Conservation (phyloP, 768 basidiomycete genomes). For the Boletus rufocinnamomeus region DNA sequence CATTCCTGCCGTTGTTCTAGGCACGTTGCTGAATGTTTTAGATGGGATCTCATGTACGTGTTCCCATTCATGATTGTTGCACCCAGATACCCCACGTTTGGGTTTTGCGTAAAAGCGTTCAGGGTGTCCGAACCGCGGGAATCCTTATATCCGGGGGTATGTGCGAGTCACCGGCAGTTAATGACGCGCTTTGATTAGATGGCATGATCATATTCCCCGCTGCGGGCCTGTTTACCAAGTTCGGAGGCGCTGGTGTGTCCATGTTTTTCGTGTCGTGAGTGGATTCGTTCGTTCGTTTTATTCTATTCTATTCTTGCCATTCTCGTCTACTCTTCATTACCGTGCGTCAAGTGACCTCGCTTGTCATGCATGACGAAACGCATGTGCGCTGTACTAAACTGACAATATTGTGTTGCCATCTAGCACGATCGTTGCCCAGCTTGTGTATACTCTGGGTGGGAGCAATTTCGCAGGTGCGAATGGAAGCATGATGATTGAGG, state of each 20-base stretch:
- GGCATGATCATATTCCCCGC: slow-evolving; percentile 97
- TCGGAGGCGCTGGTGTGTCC: slow-evolving; percentile 89
- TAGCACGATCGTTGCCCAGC: slow-evolving; percentile 76
- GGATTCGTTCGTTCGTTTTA: neutral
- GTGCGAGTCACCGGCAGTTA: neutral
- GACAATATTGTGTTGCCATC: slow-evolving; percentile 3
- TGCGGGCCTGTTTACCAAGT: slow-evolving; percentile 71
- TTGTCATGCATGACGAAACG: neutral
- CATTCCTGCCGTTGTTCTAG: slow-evolving; percentile 84
- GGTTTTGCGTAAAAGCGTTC: slow-evolving; percentile 7
- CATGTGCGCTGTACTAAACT: neutral
- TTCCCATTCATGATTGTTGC: neutral
- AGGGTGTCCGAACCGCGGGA: slow-evolving; percentile 2
- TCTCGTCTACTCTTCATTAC: slow-evolving; percentile 7
- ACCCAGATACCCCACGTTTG: neutral
- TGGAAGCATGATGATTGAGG: slow-evolving; percentile 98
- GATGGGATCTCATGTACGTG: slow-evolving; percentile 89
- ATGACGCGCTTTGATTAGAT: slow-evolving; percentile 45
- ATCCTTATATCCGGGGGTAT: neutral
- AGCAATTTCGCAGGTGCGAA: slow-evolving; percentile 89
- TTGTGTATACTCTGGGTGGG: slow-evolving; percentile 84
- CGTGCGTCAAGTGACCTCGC: neutral
- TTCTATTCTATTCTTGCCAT: neutral
- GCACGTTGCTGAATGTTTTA: slow-evolving; percentile 83
- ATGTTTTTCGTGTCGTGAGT: slow-evolving; percentile 89